Evolutionary conservation across 345 rosid species (phyloP).

Genomic region (Schrenkiella parvula): DNA sequence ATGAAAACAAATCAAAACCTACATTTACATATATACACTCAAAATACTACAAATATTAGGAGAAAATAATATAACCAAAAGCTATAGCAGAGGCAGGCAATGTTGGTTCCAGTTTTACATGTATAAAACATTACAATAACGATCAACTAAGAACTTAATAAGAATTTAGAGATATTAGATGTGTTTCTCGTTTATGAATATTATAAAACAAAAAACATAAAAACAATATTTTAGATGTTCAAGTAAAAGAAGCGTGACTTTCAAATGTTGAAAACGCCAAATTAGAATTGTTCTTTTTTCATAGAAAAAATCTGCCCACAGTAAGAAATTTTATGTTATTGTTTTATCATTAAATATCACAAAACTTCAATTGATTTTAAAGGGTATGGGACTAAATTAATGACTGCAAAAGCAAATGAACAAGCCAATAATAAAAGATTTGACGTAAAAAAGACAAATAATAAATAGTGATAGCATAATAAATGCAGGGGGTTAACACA

Average conservation of each 20-base stretch:
- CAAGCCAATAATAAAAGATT: background rate
- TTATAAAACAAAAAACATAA: no score
- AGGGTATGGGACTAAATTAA: conserved; percentile 1
- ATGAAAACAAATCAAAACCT: no score
- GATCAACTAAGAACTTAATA: no score
- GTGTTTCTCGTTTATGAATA: no score
- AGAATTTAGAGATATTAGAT: no score
- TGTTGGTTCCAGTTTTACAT: no score
- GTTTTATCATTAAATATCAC: conserved; percentile 6
- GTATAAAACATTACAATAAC: no score
- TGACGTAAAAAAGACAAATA: background rate
- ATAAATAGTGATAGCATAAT: conserved; percentile 8
- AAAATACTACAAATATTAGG: background rate
- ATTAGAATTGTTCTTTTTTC: background rate
- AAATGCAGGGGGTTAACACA: conserved; percentile 17
- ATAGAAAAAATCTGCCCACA: background rate
- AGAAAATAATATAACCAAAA: background rate
- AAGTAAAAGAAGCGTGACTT: background rate
- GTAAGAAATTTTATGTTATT: background rate
- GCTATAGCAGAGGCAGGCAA: background rate
- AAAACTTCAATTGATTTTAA: background rate
- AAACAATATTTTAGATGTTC: background rate
- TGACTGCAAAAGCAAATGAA: conserved; percentile 13
- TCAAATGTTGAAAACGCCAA: background rate
- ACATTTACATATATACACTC: no score